Evolutionary conservation across 116 monocot species (phyloP).

Genomic region (Zostera marina): DNA sequence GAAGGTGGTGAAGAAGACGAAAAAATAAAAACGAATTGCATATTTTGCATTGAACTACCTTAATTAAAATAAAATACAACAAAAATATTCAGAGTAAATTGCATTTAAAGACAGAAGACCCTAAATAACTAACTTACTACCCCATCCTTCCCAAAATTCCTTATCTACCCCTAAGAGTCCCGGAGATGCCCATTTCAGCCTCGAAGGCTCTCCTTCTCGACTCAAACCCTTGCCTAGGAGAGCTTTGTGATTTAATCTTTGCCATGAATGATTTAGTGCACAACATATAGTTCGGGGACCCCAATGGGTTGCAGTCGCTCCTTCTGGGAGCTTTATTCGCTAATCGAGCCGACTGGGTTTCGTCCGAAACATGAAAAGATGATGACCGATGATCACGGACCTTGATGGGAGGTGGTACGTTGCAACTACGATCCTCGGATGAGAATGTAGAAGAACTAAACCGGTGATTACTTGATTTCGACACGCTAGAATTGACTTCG

Average conservation of each 20-base stretch:
- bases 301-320: constrained; percentile 13
- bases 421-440: neutral
- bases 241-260: constrained; percentile 62
- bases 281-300: constrained; percentile 50
- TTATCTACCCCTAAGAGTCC: too few species aligned
- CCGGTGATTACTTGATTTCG: constrained; percentile 30
- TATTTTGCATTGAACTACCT: too few species aligned
- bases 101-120: too few species aligned
- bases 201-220: neutral
- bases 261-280: constrained; percentile 62
- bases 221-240: constrained; percentile 65
- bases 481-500: constrained; percentile 40
- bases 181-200: neutral
- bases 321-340: constrained; percentile 32
- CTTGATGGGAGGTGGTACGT: constrained; percentile 3
- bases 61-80: too few species aligned
- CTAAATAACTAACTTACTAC: too few species aligned
- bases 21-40: too few species aligned
- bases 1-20: too few species aligned
- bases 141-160: too few species aligned
- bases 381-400: neutral
- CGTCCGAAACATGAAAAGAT: constrained; percentile 22
- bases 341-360: constrained; percentile 47
- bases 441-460: constrained; percentile 6
- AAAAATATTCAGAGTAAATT: too few species aligned